These are phyloP conservation scores for Pelargonium australe DNA, from an alignment of 441 rosid genomes.

Conservation along the genomic window DNA sequence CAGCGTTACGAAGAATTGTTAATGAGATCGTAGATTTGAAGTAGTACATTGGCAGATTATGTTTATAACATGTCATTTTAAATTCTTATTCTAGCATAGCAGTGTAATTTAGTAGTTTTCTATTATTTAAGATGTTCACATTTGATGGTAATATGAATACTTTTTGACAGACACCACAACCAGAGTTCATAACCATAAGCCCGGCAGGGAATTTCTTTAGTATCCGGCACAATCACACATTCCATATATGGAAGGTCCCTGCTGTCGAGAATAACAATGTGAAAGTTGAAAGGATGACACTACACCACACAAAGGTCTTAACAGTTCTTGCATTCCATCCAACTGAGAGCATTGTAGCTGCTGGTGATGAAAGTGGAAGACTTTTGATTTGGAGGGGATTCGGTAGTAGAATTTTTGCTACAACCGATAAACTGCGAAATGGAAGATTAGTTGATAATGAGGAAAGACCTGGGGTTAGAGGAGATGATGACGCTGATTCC, in stretches of 20 bases:
- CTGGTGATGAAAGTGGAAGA: constrained; percentile 93
- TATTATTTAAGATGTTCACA: not conserved
- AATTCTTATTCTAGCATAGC: not conserved
- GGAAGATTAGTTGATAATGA: constrained; percentile 28
- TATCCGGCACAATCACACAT: constrained; percentile 44
- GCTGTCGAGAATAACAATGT: constrained; percentile 37
- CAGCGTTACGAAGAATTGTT: not conserved
- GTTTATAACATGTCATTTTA: not conserved
- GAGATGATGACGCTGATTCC: constrained; percentile 85
- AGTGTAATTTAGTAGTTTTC: not conserved
- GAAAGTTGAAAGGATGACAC: constrained; percentile 43
- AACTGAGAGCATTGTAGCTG: constrained; percentile 66
- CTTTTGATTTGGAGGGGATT: constrained; percentile 85
- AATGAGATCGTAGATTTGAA: not conserved
- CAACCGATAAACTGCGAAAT: constrained; percentile 23
- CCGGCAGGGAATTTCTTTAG: constrained; percentile 66
- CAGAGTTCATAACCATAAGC: constrained; percentile 51
- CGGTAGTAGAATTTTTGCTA: constrained; percentile 47
- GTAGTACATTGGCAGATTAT: not conserved
- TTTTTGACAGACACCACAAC: constrained; percentile 54
- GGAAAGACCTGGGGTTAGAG: constrained; percentile 83
- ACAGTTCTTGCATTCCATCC: constrained; percentile 78
- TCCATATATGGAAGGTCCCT: constrained; percentile 74
- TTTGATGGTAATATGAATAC: constrained; percentile 12
- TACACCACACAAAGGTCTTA: constrained; percentile 79